Percentiles rank a stretch among this genome's conserved stretches.
Evolutionary conservation across 2,329 filamentous ascomycete species (phyloP).

Genomic region (Ophiostoma angusticollis): DNA sequence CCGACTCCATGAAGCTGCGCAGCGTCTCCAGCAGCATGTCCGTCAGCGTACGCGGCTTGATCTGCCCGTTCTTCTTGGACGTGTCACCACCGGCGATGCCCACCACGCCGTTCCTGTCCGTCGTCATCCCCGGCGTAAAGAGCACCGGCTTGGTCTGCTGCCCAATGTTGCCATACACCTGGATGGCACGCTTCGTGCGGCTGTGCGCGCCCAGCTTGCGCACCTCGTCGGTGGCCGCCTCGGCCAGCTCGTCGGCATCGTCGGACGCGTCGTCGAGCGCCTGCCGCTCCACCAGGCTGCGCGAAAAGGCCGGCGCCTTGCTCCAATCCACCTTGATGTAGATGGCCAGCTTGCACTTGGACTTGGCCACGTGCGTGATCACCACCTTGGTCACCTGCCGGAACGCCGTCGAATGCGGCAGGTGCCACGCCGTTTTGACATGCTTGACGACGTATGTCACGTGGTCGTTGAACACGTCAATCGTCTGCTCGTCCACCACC

Average conservation of each 20-base stretch:
- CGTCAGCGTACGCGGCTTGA: constrained; percentile 49
- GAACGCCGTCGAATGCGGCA: constrained; percentile 70
- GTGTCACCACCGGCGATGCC: constrained; percentile 9
- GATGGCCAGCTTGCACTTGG: constrained; percentile 79
- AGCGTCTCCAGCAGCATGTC: constrained; percentile 61
- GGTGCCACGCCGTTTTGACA: constrained; percentile 60
- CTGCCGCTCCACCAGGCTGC: constrained; percentile 50
- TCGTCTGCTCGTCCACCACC: constrained; percentile 71
- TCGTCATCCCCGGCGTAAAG: constrained; percentile 36
- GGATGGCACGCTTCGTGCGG: constrained; percentile 63
- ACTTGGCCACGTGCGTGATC: constrained; percentile 86
- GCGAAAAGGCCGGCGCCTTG: constrained; percentile 48
- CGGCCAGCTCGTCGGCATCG: constrained; percentile 61
- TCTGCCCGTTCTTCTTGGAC: constrained; percentile 38
- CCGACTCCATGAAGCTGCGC: constrained; percentile 62
- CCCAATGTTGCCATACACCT: constrained; percentile 66
- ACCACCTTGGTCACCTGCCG: constrained; percentile 80
- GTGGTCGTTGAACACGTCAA: constrained; percentile 72
- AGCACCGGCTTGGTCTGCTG: constrained; percentile 51
- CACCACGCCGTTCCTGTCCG: constrained; percentile 1
- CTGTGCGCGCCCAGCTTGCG: constrained; percentile 59
- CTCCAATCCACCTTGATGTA: constrained; percentile 84
- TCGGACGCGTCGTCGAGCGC: constrained; percentile 63
- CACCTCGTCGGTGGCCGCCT: constrained; percentile 66
- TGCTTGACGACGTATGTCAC: constrained; percentile 53